Conservation (phyloP, 2,329 filamentous ascomycete genomes). For the Daldinia eschscholtzii region DNA sequence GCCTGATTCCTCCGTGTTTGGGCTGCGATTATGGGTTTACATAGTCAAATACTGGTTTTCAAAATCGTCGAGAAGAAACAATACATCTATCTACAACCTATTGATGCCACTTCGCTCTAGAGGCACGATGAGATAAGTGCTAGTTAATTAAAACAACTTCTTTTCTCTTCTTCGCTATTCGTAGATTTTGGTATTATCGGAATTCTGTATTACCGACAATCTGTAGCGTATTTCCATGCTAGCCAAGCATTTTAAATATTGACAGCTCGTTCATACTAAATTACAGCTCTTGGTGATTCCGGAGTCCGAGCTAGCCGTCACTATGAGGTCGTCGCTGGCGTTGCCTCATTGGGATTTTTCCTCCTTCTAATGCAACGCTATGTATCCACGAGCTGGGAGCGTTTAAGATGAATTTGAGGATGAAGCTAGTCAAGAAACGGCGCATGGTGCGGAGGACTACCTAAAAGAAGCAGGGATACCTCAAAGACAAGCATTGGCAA, state of each 20-base stretch:
- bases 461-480: constrained; percentile 15
- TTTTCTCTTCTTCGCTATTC: neutral
- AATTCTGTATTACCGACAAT: neutral
- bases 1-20: constrained; percentile 33
- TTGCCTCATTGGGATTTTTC: constrained; percentile 9
- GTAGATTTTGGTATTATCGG: neutral
- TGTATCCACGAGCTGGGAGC: constrained; percentile 16
- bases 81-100: too few relatives aligned
- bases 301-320: constrained; percentile 5
- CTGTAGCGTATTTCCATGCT: neutral
- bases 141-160: neutral
- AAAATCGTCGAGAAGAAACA: constrained; percentile 19
- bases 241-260: constrained; percentile 2
- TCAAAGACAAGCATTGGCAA: constrained; percentile 13
- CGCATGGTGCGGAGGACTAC: constrained; percentile 31
- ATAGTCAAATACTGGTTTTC: constrained; percentile 24
- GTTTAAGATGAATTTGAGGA: constrained; percentile 25
- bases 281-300: constrained; percentile 8
- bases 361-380: constrained; percentile 2
- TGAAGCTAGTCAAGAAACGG: constrained; percentile 39
- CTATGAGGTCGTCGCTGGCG: constrained; percentile 24
- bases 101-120: neutral
- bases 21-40: constrained; percentile 18
- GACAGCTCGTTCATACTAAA: constrained; percentile 3
- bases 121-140: neutral